Evolutionary conservation across 805 yeast genomes (phyloP).

Genomic region (Pichia kluyveri): DNA sequence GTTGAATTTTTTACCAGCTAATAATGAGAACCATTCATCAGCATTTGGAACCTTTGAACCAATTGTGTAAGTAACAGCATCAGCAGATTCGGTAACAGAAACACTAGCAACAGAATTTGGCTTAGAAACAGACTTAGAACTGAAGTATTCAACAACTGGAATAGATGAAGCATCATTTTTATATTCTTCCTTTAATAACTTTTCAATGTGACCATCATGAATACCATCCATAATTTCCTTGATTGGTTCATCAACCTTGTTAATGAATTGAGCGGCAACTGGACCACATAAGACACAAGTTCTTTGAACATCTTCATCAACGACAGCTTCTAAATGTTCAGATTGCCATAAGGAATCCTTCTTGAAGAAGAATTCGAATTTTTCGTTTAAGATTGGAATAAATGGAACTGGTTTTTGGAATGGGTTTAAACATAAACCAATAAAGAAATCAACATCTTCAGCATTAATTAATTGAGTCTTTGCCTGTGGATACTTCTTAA

Average conservation of each 20-base stretch:
- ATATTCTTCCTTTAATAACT: constrained; percentile 61
- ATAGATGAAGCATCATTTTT: constrained; percentile 59
- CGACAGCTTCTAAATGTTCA: constrained; percentile 92
- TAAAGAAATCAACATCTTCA: constrained; percentile 91
- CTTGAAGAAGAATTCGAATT: constrained; percentile 93
- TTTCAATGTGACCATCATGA: constrained; percentile 81
- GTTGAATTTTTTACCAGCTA: constrained; percentile 69
- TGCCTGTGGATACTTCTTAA: constrained; percentile 64
- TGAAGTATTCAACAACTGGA: constrained; percentile 86
- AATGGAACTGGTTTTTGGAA: constrained; percentile 96
- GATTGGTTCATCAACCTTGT: constrained; percentile 84
- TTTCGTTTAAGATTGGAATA: constrained; percentile 89
- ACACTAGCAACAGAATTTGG: constrained; percentile 32
- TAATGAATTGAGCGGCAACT: constrained; percentile 91
- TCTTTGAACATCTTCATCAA: constrained; percentile 92
- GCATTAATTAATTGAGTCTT: constrained; percentile 79
- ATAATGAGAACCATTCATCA: constrained; percentile 63
- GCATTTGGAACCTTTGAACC: constrained; percentile 26
- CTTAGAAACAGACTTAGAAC: constrained; percentile 46
- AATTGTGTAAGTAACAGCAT: constrained; percentile 30
- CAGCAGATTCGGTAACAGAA: constrained; percentile 22
- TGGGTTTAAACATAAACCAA: constrained; percentile 74
- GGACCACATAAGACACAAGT: constrained; percentile 99
- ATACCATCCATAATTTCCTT: constrained; percentile 80
- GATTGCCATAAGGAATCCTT: constrained; percentile 99